phyloP scores from a whole-genome alignment of 1,139 yeast species.

The Scheffersomyces lignicola region DNA sequence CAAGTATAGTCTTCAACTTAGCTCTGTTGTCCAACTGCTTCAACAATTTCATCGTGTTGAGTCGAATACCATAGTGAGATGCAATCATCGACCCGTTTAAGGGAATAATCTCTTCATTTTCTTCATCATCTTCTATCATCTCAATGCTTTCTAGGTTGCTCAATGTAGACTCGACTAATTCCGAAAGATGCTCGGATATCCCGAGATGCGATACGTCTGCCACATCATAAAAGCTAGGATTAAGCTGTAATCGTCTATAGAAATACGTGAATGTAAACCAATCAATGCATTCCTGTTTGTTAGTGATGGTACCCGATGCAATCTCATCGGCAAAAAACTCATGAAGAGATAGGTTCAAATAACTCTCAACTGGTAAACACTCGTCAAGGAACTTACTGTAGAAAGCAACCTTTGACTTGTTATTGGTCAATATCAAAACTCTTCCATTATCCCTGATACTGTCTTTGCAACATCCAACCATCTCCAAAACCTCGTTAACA shows the following conservation, averaged over 20 bases:
- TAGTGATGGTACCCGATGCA: constrained; percentile 59
- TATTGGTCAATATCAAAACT: constrained; percentile 58
- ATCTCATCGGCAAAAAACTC: constrained; percentile 76
- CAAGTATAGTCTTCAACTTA: constrained; percentile 63
- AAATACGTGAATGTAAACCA: constrained; percentile 86
- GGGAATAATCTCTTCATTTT: constrained; percentile 51
- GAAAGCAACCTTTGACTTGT: constrained; percentile 52
- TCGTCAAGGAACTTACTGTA: constrained; percentile 72
- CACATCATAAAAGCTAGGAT: constrained; percentile 88
- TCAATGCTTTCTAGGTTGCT: constrained; percentile 62
- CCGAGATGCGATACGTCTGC: constrained; percentile 64
- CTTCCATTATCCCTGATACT: constrained; percentile 22
- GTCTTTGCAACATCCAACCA: constrained; percentile 63
- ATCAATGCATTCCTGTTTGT: constrained; percentile 85
- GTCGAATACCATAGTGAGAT: constrained; percentile 66
- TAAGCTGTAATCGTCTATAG: constrained; percentile 73
- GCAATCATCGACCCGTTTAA: constrained; percentile 74
- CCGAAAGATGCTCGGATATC: constrained; percentile 79
- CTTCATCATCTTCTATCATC: constrained; percentile 55
- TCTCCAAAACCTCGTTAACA: constrained; percentile 63
- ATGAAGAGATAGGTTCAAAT: constrained; percentile 53
- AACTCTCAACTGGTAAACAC: constrained; percentile 85
- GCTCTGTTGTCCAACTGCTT: constrained; percentile 55
- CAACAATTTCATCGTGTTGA: constrained; percentile 62
- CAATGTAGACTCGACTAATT: constrained; percentile 72